Evolutionary conservation across 225 moss, liverwort and hornwort genomes (phyloP).

Genomic region (Marchantia paleacea): DNA sequence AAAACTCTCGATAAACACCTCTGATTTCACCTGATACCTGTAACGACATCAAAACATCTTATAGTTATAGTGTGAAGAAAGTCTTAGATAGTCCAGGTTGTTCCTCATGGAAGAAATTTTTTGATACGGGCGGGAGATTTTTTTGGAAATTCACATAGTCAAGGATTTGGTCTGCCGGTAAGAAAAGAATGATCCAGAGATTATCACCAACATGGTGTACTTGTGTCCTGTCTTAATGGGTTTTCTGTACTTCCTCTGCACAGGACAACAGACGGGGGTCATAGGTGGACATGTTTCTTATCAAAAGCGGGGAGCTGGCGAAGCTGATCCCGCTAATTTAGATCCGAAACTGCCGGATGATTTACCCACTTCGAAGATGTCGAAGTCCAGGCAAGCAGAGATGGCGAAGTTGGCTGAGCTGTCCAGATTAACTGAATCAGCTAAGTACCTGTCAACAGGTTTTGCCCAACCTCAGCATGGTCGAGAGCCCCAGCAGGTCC

Average conservation of each 20-base stretch:
- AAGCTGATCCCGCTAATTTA: slow-evolving; percentile 11
- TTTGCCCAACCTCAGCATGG: slow-evolving; percentile 31
- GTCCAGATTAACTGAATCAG: slow-evolving; percentile 37
- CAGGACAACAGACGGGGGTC: slow-evolving; percentile 17
- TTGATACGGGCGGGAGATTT: too few species aligned
- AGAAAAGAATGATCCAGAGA: too few species aligned
- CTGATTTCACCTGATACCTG: too few species aligned
- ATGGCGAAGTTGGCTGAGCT: slow-evolving; percentile 40
- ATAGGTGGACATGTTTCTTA: slow-evolving; percentile 20
- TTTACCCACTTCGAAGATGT: slow-evolving; percentile 20
- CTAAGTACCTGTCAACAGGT: slow-evolving; percentile 31
- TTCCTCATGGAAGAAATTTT: too few species aligned
- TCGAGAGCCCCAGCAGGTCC: slow-evolving; percentile 17
- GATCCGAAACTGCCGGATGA: slow-evolving; percentile 27
- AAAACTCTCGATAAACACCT: too few species aligned
- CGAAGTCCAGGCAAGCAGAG: slow-evolving; percentile 37
- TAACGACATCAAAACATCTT: too few species aligned
- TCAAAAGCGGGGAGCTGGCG: slow-evolving; percentile 10
- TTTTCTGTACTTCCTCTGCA: not conserved
- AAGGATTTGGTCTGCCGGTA: too few species aligned
- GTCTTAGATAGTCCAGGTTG: too few species aligned
- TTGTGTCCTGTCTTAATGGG: not conserved
- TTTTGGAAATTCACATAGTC: too few species aligned
- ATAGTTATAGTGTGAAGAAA: too few species aligned
- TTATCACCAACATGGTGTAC: not conserved